phyloP scores from a whole-genome alignment of 129 eudicot genomes.

The Flaveria robusta region DNA sequence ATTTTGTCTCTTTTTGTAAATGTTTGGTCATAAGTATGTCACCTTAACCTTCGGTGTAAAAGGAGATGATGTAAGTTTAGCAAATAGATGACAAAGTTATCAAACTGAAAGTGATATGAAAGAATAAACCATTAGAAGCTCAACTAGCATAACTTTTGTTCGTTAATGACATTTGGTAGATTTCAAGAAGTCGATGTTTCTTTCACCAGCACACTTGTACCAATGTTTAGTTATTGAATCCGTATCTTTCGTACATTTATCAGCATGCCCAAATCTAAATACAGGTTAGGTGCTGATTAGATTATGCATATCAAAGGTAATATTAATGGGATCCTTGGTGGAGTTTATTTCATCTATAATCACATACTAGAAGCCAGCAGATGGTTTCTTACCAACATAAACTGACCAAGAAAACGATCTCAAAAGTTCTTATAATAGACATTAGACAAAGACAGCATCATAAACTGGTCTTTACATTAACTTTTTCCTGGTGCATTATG shows the following conservation, averaged over 20 bases:
- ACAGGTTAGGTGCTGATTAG: constrained; percentile 17
- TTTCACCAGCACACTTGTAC: not conserved
- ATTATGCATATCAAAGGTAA: not conserved
- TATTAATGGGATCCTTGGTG: constrained; percentile 12
- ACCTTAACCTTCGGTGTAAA: constrained; percentile 12
- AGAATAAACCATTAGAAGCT: not conserved
- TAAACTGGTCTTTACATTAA: constrained; percentile 32
- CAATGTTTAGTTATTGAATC: not conserved
- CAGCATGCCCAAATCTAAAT: constrained; percentile 10
- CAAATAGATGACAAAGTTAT: not conserved
- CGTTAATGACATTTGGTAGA: not conserved
- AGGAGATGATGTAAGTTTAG: constrained; percentile 24
- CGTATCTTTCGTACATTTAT: not conserved
- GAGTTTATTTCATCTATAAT: not conserved
- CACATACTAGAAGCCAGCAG: not conserved
- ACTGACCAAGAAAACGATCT: constrained; percentile 5
- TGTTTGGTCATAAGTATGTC: not conserved
- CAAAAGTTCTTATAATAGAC: constrained; percentile 13
- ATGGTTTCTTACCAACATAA: constrained; percentile 16
- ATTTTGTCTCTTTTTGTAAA: not conserved
- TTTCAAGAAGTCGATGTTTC: no score
- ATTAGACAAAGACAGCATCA: constrained; percentile 24
- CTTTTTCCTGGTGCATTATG: constrained; percentile 24
- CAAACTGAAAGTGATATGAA: not conserved
- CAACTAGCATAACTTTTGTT: constrained; percentile 5